Evolutionary conservation across 768 basidiomycete genomes (phyloP).

Genomic region (Agrocybe praecox): DNA sequence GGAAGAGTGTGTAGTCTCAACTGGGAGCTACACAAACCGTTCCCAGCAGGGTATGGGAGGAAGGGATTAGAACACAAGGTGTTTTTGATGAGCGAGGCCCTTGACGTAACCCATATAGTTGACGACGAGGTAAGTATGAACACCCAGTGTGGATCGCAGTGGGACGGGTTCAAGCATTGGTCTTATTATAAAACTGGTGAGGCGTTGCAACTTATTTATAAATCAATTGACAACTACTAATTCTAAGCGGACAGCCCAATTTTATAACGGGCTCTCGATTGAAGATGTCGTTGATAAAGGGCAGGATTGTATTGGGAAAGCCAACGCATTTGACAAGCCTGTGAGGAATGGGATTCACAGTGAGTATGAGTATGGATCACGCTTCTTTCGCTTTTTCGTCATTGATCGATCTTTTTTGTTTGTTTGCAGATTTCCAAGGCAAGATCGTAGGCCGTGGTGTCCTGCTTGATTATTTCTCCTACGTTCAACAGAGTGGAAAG

Average conservation of each 20-base stretch:
- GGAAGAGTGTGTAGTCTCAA: constrained; percentile 23
- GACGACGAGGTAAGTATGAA: constrained; percentile 26
- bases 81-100: constrained; percentile 15
- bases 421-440: constrained; percentile 21
- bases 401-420: no score
- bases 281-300: constrained; percentile 19
- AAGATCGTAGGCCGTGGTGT: constrained; percentile 26
- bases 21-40: constrained; percentile 26
- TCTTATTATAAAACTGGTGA: constrained; percentile 20
- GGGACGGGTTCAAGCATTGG: constrained; percentile 26
- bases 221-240: neutral
- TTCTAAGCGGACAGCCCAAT: constrained; percentile 15
- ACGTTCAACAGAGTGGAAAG: constrained; percentile 17
- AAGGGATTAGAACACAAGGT: constrained; percentile 22
- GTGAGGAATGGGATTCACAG: constrained; percentile 25
- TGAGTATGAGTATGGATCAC: no score
- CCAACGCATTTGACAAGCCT: constrained; percentile 16
- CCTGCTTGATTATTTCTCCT: constrained; percentile 24
- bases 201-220: neutral
- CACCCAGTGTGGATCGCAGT: constrained; percentile 26
- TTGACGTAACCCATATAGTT: constrained; percentile 10
- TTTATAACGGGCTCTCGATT: constrained; percentile 21
- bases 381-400: no score
- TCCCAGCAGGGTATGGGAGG: constrained; percentile 15
- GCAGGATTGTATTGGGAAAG: constrained; percentile 1